Evolutionary conservation across 1,284 basidiomycete species (phyloP), one percentile per base, ranked within the genome.

Genomic region (Ceratobasidium papillatum): DNA sequence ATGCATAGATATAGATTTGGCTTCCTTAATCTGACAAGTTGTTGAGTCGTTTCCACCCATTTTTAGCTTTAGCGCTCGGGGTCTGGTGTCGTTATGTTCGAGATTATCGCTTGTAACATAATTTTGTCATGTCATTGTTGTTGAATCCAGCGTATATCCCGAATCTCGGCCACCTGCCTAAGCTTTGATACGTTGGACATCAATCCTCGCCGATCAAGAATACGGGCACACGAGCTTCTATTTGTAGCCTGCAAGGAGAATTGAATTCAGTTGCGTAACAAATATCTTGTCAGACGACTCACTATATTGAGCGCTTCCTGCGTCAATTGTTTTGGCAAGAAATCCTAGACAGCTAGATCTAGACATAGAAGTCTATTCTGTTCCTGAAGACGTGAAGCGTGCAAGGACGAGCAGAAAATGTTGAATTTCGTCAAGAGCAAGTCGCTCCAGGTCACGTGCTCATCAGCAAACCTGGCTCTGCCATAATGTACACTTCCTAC

Each of bases 401-500:
- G 49, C 22, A 49, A n/a, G 51, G 19, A 7, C 11, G 7, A 52
- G 19, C n/a, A 11, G 11, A 25, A 8, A 22, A n/a, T 52, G n/a
- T 19, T 2, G 9, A 34, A 3, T 17, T 30, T 30, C 52, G 27
- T 12, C 11, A 17, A 56, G 52, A 27, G 49, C 25, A 25, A 27
- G 52, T 34, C 17, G 32, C 27, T 4, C 12, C 30, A 19, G 25
- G 30, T 65, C 63, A 65, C 63, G 63, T 65, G 63, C 8, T 11
- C 25, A 32, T 63, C 22, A 14, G 61, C 41, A 9, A 47, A 47
- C 61, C 41, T 17, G 34, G 19, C 45, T 25, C 5, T 65, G 27
- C 63, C 30, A 65, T 65, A n/a, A 65, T 32, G 47, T 32, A 36
- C 47, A 34, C 47, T 25, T 32, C 64, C 47, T 38, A 54, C 11